Evolutionary conservation across 352 stramenopile genomes (phyloP), one percentile per base, ranked within the genome.

Genomic region (Pythium aquatile): DNA sequence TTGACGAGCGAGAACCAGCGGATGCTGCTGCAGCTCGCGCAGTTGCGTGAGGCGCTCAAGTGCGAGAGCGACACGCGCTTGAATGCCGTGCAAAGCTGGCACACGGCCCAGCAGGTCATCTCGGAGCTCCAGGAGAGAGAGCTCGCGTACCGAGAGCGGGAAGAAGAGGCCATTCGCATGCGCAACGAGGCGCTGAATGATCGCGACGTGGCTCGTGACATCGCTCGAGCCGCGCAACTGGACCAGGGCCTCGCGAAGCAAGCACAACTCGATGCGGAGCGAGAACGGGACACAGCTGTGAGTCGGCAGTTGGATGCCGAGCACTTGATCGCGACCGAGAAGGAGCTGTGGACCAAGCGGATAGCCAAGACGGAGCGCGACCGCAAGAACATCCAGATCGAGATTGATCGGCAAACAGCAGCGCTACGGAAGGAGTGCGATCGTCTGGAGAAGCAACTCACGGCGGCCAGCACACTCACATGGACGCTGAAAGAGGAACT

Each of bases 391-490:
- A 85, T 88, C 37, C 76, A 88, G 53, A 69, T 84, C 11, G 79
- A 88, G 56, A 88, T 88, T 32, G 75, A 88, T 29, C 63, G 75
- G 11, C 79, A 88, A 49, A 85, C 76, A 2, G 73, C 74, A 46
- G 30, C 75, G n/a, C 56, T 85, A 30, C 74, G 76, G 2, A 63
- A 52, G 5, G 69, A 85, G 39, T 80, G 78, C 51, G 55, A 62
- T 16, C 78, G 68, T 26, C 58, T 85, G 2, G 74, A 80, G 29
- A 82, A 80, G 55, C 59, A 72, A 17, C 46, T 80, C 14, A 28
- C 30, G 16, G 66, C 52, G 1, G 52, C 60, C 4, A 66, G 17
- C 35, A 55, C 47, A 1, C 17, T 60, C 4, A 60, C 40, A 3
- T 66, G 60, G 49, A 55, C 59, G 0, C 68, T 75, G 37, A 64